phyloP scores from a whole-genome alignment of 257 asterid genomes.

The Plectranthus barbatus region DNA sequence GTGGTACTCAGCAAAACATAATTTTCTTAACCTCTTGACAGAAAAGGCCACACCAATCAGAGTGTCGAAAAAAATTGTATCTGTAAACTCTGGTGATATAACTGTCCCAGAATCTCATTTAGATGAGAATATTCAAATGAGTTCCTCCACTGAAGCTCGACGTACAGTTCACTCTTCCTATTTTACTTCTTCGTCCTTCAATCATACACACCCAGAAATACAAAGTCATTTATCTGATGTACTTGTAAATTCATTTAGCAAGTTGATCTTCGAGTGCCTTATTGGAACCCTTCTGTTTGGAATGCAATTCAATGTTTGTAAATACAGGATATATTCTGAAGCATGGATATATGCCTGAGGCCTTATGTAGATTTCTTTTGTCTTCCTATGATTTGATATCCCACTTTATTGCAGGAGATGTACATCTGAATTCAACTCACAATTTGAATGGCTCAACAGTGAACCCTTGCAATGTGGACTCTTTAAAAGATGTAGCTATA shows the following conservation, averaged over 20 bases:
- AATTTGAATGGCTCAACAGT: constrained; percentile 31
- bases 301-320: not conserved
- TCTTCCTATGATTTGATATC: constrained; percentile 14
- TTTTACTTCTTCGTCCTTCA: not conserved
- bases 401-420: constrained; percentile 28
- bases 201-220: not conserved
- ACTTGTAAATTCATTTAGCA: constrained; percentile 1
- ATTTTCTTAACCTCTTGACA: constrained; percentile 46
- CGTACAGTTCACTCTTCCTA: constrained; percentile 26
- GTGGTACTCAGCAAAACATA: not conserved
- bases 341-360: constrained; percentile 2
- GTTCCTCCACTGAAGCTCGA: constrained; percentile 33
- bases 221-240: not conserved
- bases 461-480: constrained; percentile 29
- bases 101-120: constrained; percentile 34
- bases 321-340: not conserved
- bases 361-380: constrained; percentile 1
- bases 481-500: constrained; percentile 29
- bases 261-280: constrained; percentile 5
- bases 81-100: constrained; percentile 27
- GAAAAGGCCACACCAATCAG: constrained; percentile 40
- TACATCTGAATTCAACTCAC: constrained; percentile 19
- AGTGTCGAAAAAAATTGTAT: constrained; percentile 30
- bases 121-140: constrained; percentile 28
- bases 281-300: constrained; percentile 7